Evolutionary conservation across 176 grass and related monocot genomes (phyloP).

Genomic region (Eleusine indica): DNA sequence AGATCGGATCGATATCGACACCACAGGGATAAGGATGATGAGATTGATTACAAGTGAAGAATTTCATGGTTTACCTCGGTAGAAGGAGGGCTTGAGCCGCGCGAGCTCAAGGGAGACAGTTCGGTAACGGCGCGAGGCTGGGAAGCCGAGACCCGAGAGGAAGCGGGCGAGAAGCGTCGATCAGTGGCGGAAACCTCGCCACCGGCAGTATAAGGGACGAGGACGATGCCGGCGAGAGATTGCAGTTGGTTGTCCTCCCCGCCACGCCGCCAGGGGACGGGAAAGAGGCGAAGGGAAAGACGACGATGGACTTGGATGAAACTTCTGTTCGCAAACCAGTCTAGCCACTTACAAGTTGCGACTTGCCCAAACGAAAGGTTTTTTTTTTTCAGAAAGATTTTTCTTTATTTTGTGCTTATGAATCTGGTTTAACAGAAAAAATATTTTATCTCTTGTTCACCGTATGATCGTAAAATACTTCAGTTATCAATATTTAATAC

Average conservation of each 20-base stretch:
- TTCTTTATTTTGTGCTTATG: too few species aligned
- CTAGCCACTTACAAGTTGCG: not conserved
- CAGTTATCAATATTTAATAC: too few species aligned
- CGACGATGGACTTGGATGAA: not conserved
- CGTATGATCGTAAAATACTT: too few species aligned
- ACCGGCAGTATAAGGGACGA: not conserved
- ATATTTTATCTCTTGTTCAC: too few species aligned
- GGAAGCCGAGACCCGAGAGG: too few species aligned
- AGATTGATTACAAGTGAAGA: not conserved
- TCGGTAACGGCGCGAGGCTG: not conserved
- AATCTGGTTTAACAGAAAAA: too few species aligned
- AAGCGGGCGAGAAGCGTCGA: not conserved
- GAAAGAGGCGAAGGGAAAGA: not conserved
- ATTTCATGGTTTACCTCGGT: not conserved
- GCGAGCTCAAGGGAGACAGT: not conserved
- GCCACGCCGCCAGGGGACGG: not conserved
- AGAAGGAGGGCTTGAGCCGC: not conserved
- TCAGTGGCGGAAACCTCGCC: not conserved
- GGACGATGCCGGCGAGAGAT: not conserved
- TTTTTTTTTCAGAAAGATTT: too few species aligned
- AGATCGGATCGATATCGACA: not conserved
- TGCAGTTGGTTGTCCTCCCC: not conserved
- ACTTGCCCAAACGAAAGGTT: too few species aligned
- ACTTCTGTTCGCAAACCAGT: not conserved
- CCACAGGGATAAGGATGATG: not conserved